Conservation (phyloP, 805 yeast species). For the Komagataella populi region DNA sequence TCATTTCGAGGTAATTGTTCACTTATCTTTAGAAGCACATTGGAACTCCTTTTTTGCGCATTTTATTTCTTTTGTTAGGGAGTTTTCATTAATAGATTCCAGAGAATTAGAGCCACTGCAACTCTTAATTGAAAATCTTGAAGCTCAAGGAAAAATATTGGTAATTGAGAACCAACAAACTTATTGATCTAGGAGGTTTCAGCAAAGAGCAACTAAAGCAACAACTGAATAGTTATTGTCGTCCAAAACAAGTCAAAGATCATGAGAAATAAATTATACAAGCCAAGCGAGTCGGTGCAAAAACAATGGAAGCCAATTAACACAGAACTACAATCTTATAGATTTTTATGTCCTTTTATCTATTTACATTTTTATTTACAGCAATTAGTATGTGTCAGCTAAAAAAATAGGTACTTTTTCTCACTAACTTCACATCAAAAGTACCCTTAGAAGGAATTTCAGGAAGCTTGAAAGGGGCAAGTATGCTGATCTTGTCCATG, state of each 20-base stretch:
- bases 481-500: conserved; percentile 21
- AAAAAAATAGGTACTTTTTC: conserved; percentile 73
- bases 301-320: neutral
- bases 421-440: conserved; percentile 64
- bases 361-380: neutral
- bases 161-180: conserved; percentile 4
- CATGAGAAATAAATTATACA: too few species aligned
- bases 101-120: conserved; percentile 69
- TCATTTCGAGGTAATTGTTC: conserved; percentile 90
- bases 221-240: too few species aligned
- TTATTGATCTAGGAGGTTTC: neutral
- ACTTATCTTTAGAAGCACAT: conserved; percentile 86
- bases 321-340: too few species aligned
- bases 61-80: conserved; percentile 75
- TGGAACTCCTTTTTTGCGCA: conserved; percentile 98
- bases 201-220: neutral
- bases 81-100: conserved; percentile 68
- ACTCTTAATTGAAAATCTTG: conserved; percentile 67
- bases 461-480: conserved; percentile 63
- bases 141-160: conserved; percentile 70
- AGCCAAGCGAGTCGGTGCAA: neutral
- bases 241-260: too few species aligned
- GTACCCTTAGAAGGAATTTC: conserved; percentile 68
- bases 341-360: neutral
- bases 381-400: conserved; percentile 7